Evolutionary conservation across 2,329 filamentous ascomycete genomes (phyloP).

Genomic region (Beauveria australis): DNA sequence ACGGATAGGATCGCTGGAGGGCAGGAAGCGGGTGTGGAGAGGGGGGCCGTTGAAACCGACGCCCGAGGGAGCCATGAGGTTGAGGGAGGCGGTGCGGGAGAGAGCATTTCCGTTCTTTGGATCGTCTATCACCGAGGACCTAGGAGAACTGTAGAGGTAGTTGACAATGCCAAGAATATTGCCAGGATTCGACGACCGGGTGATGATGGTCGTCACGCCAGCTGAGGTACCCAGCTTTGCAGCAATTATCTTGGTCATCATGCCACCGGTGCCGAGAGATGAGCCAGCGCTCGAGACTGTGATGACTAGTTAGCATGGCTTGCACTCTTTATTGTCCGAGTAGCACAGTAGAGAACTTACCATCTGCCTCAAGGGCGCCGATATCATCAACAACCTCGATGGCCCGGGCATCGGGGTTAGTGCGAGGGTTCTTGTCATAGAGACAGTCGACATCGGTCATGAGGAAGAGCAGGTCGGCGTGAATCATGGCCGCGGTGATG

Average conservation of each 20-base stretch:
- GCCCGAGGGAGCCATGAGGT: constrained; percentile 21
- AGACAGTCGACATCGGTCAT: constrained; percentile 99
- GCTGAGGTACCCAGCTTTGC: constrained; percentile 87
- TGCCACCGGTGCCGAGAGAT: constrained; percentile 84
- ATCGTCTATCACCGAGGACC: constrained; percentile 14
- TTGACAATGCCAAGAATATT: constrained; percentile 83
- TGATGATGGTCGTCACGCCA: constrained; percentile 93
- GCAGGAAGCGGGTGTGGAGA: constrained; percentile 87
- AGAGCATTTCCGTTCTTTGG: constrained; percentile 27
- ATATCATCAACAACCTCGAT: constrained; percentile 95
- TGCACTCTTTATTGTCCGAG: not conserved
- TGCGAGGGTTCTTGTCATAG: constrained; percentile 91
- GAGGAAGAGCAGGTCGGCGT: constrained; percentile 91
- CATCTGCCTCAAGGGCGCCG: constrained; percentile 69
- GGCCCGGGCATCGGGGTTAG: constrained; percentile 73
- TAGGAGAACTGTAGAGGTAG: constrained; percentile 53
- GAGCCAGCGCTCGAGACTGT: constrained; percentile 82
- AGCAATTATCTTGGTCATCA: constrained; percentile 95
- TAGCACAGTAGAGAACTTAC: constrained; percentile 28
- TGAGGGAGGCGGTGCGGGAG: constrained; percentile 33
- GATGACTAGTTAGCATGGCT: constrained; percentile 14
- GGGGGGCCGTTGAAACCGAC: constrained; percentile 41
- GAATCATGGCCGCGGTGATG: constrained; percentile 94
- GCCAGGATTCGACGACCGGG: constrained; percentile 82
- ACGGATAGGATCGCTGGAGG: constrained; percentile 73